Conservation (phyloP, 495 filamentous ascomycete species). For the Cercophora sp. region DNA sequence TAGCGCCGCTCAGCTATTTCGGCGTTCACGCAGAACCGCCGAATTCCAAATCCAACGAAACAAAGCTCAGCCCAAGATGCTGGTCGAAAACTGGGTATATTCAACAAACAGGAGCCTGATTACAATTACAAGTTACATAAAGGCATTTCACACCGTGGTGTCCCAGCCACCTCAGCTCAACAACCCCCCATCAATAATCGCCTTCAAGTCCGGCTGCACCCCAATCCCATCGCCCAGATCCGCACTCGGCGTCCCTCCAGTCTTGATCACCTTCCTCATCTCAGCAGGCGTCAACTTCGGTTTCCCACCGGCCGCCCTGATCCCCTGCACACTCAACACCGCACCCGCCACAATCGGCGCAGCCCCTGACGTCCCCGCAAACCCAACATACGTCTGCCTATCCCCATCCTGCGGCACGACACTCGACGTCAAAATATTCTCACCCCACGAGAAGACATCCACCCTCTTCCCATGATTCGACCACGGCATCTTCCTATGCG, state of each 20-base stretch:
- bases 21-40: no score
- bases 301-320: background rate
- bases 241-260: background rate
- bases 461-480: constrained; percentile 18
- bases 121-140: no score
- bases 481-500: background rate
- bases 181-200: constrained; percentile 6
- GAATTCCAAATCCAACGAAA: no score
- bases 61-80: no score
- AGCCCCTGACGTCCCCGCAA: constrained; percentile 19
- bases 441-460: constrained; percentile 18
- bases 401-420: background rate
- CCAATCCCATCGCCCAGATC: constrained; percentile 4
- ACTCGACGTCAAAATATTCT: constrained; percentile 13
- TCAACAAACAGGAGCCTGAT: no score
- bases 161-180: no score
- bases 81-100: no score
- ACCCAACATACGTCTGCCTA: background rate
- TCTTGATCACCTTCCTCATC: constrained; percentile 6
- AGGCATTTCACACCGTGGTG: no score
- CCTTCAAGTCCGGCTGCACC: constrained; percentile 2
- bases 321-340: constrained; percentile 13
- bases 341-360: constrained; percentile 18
- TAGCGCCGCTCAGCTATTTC: no score
- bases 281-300: constrained; percentile 10